Evolutionary conservation across 306 rosid species (phyloP).

Genomic region (Quercus bicolor): DNA sequence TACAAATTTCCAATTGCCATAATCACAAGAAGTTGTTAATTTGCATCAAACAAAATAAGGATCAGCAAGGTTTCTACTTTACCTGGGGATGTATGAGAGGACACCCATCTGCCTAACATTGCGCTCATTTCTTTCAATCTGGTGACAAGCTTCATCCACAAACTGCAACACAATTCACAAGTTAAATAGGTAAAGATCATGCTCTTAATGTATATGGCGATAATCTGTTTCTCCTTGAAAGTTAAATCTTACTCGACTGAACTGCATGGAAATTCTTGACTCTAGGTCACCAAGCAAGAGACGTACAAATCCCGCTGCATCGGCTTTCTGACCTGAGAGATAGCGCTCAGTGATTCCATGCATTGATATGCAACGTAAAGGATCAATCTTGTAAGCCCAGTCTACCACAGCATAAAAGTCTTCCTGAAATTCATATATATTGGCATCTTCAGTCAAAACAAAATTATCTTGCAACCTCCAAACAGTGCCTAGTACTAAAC

Average conservation of each 20-base stretch:
- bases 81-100: conserved; percentile 88
- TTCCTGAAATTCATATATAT: conserved; percentile 59
- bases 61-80: conserved; percentile 21
- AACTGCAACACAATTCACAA: conserved; percentile 50
- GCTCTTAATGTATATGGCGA: conserved; percentile 20
- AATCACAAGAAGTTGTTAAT: background rate
- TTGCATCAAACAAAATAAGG: conserved; percentile 1
- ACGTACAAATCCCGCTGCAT: conserved; percentile 93
- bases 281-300: conserved; percentile 86
- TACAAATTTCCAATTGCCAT: background rate
- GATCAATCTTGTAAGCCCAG: conserved; percentile 97
- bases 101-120: conserved; percentile 83
- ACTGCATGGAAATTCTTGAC: conserved; percentile 70
- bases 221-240: conserved; percentile 3
- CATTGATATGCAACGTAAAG: conserved; percentile 95
- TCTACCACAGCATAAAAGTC: conserved; percentile 87
- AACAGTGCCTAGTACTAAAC: conserved; percentile 8
- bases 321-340: conserved; percentile 90
- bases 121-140: conserved; percentile 88
- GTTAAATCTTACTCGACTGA: conserved; percentile 66
- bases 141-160: conserved; percentile 92
- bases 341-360: conserved; percentile 93
- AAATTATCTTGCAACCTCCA: conserved; percentile 4
- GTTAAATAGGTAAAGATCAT: conserved; percentile 18
- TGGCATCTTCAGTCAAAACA: conserved; percentile 11